Evolutionary conservation across 2,329 filamentous ascomycete genomes (phyloP).

Genomic region (Aureobasidium sp.): DNA sequence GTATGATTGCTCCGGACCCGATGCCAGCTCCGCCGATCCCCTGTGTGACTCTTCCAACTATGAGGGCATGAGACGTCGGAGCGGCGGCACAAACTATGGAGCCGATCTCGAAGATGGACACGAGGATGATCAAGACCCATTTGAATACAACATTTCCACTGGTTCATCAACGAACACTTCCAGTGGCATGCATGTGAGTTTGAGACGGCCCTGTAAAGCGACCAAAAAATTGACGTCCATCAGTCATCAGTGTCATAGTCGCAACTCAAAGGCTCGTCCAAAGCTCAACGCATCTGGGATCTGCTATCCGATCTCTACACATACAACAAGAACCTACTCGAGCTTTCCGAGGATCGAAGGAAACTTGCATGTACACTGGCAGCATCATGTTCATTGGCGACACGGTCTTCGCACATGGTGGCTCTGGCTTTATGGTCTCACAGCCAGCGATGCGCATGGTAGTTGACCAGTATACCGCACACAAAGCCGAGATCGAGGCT

Average conservation of each 20-base stretch:
- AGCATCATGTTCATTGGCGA: constrained; percentile 30
- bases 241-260: constrained; percentile 14
- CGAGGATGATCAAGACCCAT: constrained; percentile 32
- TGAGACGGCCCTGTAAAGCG: too few relatives aligned
- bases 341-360: not conserved
- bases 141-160: constrained; percentile 26
- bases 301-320: not conserved
- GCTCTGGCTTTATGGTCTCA: constrained; percentile 36
- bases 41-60: constrained; percentile 44
- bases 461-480: constrained; percentile 31
- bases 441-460: constrained; percentile 29
- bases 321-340: not conserved
- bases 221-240: too few relatives aligned
- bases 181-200: constrained; percentile 16
- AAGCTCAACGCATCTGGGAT: not conserved
- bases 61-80: constrained; percentile 41
- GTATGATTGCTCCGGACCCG: constrained; percentile 32
- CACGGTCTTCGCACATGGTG: constrained; percentile 34
- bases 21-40: constrained; percentile 48
- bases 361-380: constrained; percentile 32
- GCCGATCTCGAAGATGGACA: constrained; percentile 37
- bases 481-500: constrained; percentile 27
- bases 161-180: constrained; percentile 13
- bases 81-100: constrained; percentile 44
- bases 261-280: not conserved